Evolutionary conservation across 371 early-diverging fungal species (phyloP), one percentile per base, ranked within the genome.

Genomic region (Mortierella sp.): DNA sequence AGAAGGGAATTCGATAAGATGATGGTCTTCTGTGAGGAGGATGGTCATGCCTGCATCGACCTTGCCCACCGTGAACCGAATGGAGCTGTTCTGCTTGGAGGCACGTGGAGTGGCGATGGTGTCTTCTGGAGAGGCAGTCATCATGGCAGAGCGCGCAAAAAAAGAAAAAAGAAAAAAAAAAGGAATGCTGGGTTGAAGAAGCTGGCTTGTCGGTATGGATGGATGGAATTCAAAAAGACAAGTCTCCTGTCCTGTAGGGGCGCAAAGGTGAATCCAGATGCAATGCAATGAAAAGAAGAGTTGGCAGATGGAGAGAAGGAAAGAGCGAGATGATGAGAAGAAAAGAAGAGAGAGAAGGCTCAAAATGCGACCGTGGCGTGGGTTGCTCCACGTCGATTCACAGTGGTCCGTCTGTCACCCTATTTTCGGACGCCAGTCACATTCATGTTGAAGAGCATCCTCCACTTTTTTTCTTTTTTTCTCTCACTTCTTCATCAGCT

Each of bases 1-100:
- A 1, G 98, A 94, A 4, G 99, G 99, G 73, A 98, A 97, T 80
- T 98, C 99, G 69, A 98, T 96, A 28, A 97, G 89, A 84, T 98
- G 99, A 87, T 98, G 96, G 82, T 98, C 97, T 72, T 91, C 92
- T 28, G 95, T 94, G 57, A 98, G 84, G 51, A 98, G 88, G 75
- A 97, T 93, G 56, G 97, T 91, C 92, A 93, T 92, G 25, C 94
- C 97, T 47, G 96, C 97, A 84, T 96, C 97, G 28, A 97, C 85
- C 82, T 96, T 95, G 30, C 95, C 96, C 26, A 96, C 95, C 25
- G 95, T 95, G 72, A 96, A 95, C 80, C 93, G 91, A 59, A 93
- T 90, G 28, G 92, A 87, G 21, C 89, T 85, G 45, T 70, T 66
- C 46, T 77, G 77, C 53, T 72, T 70, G 28, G 66, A 50, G 4